Percentiles rank a stretch among this genome's conserved stretches.
Conservation (phyloP, 257 asterid genomes). For the Paulownia fortunei region DNA sequence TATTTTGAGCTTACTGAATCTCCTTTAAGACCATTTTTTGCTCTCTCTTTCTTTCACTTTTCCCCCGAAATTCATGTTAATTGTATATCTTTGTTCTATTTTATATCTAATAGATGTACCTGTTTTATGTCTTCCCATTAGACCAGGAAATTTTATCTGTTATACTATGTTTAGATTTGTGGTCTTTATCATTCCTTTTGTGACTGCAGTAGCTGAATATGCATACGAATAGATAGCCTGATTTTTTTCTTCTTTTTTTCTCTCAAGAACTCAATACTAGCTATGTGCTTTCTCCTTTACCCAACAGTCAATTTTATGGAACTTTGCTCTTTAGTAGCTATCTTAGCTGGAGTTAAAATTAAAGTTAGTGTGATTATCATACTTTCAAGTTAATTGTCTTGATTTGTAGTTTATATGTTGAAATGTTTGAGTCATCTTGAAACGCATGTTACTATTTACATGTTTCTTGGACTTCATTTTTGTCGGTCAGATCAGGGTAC, state of each 20-base stretch:
- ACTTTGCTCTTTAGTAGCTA: neutral
- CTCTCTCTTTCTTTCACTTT: neutral
- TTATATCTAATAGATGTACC: neutral
- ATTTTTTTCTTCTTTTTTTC: neutral
- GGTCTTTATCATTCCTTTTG: neutral
- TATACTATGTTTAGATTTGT: no score
- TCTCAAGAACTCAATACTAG: constrained; percentile 16
- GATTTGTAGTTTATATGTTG: neutral
- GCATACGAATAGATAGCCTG: neutral
- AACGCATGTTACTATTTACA: constrained; percentile 13
- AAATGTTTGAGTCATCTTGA: constrained; percentile 7
- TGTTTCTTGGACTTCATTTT: constrained; percentile 29
- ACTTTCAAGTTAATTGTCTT: neutral
- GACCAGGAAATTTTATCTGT: no score
- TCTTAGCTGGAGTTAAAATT: constrained; percentile 8
- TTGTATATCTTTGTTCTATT: neutral
- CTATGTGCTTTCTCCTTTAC: constrained; percentile 1
- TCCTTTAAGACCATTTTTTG: neutral
- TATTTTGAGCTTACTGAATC: neutral
- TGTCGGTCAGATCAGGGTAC: constrained; percentile 76
- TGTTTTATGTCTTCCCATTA: neutral
- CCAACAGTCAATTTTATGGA: constrained; percentile 1
- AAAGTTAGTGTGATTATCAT: neutral
- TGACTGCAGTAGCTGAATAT: neutral
- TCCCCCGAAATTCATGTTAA: neutral